These are phyloP conservation scores for Stenocarpella maydis DNA, from an alignment of 2,329 filamentous ascomycete genomes.

Conservation along the genomic window DNA sequence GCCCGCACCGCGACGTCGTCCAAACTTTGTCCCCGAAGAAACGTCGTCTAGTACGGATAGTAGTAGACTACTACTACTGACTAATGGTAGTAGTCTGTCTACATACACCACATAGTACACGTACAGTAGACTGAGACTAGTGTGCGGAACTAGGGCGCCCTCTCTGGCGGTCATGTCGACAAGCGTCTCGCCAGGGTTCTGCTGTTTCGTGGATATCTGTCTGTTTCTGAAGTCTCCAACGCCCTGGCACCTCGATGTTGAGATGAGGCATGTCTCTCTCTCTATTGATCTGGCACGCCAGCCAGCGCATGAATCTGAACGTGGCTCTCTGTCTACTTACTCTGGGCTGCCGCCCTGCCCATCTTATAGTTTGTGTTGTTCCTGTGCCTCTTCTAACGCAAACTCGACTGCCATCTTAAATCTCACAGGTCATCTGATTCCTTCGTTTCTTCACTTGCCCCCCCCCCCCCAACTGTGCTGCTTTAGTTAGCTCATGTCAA, in stretches of 20 bases:
- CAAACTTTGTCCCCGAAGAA: slow-evolving; percentile 14
- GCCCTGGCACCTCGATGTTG: no score
- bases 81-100: no score
- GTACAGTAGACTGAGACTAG: neutral
- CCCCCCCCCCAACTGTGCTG: neutral
- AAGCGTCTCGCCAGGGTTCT: neutral
- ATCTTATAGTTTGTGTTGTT: no score
- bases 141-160: neutral
- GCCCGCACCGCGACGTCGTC: slow-evolving; percentile 3
- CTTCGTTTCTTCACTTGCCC: neutral
- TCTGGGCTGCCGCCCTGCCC: neutral
- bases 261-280: neutral
- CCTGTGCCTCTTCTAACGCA: slow-evolving; percentile 1
- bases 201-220: neutral
- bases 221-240: neutral
- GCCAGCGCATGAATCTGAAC: neutral
- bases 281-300: slow-evolving; percentile 1
- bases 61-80: no score
- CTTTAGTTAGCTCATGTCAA: neutral
- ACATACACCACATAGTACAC: neutral
- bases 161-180: neutral
- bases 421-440: slow-evolving; percentile 8
- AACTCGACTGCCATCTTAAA: neutral
- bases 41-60: no score
- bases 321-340: neutral